Base-by-base conservation (phyloP, 2,329 filamentous ascomycete genomes). In the Aschersonia sp. region DNA sequence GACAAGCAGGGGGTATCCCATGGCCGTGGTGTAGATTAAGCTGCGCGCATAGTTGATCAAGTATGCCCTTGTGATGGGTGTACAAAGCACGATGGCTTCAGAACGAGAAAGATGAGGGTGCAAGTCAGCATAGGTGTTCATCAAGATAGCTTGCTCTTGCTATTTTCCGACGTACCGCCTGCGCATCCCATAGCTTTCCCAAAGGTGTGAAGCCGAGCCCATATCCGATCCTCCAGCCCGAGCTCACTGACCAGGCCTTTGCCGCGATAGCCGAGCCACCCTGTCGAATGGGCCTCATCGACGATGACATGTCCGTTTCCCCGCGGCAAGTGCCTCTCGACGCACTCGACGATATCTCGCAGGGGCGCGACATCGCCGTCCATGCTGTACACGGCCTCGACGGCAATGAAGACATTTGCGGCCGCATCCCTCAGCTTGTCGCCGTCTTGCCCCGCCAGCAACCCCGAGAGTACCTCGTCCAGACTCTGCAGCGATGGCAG, bases 301-400 rank as follows among this genome's bases (percentile, higher is more conserved):
- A 85, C 72, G 8, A 84, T 68, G 5, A 85, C 63, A 48, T 81
- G 68, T 0, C 73, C 77, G 44, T 84, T 85, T 0, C 70, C 70
- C 0, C 50, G 50, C 0, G 80, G 76, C 0, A 87, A 62, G 0
- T 73, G 55, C 1, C 65, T 60, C 41, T 83, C 71, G 0, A 83
- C 72, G 5, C 75, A 66, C 0, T 69, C 60, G 1, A 83, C 70
- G 14, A 89, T 74, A 5, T 78, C 71, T 9, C 58, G 55, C 9
- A 92, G 64, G 0, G 81, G 82, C 0, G 76, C 76, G 14, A 86
- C 64, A 53, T 89, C 84, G 0, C 86, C 86, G 47, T 90, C 85
- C 86, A 92, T 92, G 59, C 83, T 88, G 60, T 92, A 90, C 0
- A 87, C 68, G 0, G 74, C 76, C 54, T 87, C 83, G 0, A 86